A percentile compares a stretch with the other conserved stretches of the same genome.
These are phyloP conservation scores for Exophiala phaeomuriformis DNA, from an alignment of 2,329 filamentous ascomycete genomes.

Conservation along the genomic window DNA sequence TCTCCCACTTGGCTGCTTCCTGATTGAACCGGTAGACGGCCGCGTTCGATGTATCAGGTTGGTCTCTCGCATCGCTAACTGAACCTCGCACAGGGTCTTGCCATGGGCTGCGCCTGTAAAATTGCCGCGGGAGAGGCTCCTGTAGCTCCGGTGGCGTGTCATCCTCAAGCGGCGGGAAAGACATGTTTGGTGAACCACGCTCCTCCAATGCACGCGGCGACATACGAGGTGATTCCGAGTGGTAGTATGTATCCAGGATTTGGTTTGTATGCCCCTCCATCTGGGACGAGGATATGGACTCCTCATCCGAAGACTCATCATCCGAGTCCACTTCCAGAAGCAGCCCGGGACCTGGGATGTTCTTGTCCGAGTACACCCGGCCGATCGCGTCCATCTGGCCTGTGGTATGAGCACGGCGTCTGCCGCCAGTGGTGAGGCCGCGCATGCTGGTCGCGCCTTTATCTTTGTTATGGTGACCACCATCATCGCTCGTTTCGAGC, in stretches of 20 bases:
- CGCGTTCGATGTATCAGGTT: slow-evolving; percentile 48
- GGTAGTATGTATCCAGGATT: slow-evolving; percentile 27
- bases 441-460: slow-evolving; percentile 7
- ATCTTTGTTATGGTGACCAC: slow-evolving; percentile 35
- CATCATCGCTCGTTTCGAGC: slow-evolving; percentile 45
- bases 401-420: slow-evolving; percentile 30
- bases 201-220: slow-evolving; percentile 20
- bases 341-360: slow-evolving; percentile 47
- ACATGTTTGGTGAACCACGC: slow-evolving; percentile 21
- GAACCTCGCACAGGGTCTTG: slow-evolving; percentile 34
- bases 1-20: slow-evolving; percentile 47
- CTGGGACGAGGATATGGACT: slow-evolving; percentile 17
- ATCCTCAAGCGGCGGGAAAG: slow-evolving; percentile 26
- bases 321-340: slow-evolving; percentile 40
- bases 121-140: slow-evolving; percentile 34
- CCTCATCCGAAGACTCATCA: slow-evolving; percentile 31
- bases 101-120: slow-evolving; percentile 42
- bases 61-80: slow-evolving; percentile 30
- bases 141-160: slow-evolving; percentile 27
- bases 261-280: slow-evolving; percentile 8
- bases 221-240: slow-evolving; percentile 28
- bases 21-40: slow-evolving; percentile 49
- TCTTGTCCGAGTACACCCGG: slow-evolving; percentile 32
- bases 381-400: slow-evolving; percentile 33
- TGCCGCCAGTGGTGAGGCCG: slow-evolving; percentile 7